A percentile compares a stretch with the other conserved stretches of the same genome.
Evolutionary conservation across 139 green algal species (phyloP).

Genomic region (Limnomonas spitsbergensis): DNA sequence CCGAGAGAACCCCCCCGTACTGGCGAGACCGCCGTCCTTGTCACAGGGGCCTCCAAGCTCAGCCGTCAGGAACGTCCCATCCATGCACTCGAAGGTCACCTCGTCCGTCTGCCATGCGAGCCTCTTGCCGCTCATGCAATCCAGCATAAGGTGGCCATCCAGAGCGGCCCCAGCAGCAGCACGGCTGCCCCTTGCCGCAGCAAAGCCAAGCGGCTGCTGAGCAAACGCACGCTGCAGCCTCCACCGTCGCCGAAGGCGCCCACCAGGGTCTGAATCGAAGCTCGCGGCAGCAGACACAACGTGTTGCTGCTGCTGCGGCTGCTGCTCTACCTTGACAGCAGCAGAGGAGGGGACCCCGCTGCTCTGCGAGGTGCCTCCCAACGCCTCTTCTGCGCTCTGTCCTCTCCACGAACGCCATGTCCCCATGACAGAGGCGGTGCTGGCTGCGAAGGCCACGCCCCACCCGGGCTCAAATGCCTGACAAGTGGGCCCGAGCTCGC

Average conservation of each 20-base stretch:
- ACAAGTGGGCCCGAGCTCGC: too few species aligned
- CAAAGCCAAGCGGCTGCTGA: neutral
- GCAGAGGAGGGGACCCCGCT: too few species aligned
- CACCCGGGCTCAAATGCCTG: too few species aligned
- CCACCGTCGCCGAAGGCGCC: neutral
- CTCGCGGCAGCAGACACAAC: too few species aligned
- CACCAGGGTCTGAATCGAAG: too few species aligned
- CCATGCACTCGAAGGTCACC: neutral
- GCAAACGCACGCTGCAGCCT: neutral
- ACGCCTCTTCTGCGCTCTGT: too few species aligned
- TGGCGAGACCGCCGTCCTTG: neutral
- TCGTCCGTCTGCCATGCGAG: neutral
- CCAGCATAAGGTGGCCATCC: neutral
- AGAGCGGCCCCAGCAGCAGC: neutral
- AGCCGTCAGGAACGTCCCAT: constrained; percentile 1
- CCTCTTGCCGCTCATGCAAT: constrained; percentile 3
- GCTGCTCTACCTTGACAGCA: too few species aligned
- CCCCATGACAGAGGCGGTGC: too few species aligned
- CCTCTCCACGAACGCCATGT: too few species aligned
- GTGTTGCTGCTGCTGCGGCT: too few species aligned
- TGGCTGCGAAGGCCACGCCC: too few species aligned
- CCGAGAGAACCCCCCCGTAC: neutral
- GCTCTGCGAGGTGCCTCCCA: too few species aligned
- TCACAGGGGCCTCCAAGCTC: neutral
- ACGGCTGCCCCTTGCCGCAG: neutral